Conservation (phyloP, 2,329 filamentous ascomycete species). For the Gaeumannomyces sp. region DNA sequence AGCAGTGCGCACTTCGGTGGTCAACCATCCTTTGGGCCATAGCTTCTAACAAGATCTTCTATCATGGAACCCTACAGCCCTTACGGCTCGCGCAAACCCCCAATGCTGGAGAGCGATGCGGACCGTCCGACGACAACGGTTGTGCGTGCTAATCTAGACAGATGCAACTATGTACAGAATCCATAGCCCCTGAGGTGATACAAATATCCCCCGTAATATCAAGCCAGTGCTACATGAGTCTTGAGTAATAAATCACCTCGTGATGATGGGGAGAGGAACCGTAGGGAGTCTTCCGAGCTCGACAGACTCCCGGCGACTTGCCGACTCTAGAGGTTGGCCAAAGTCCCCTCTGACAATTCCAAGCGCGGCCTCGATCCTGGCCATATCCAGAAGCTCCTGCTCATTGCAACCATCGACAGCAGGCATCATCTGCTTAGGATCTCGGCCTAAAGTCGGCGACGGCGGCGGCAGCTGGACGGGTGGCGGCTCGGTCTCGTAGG, state of each 20-base stretch:
- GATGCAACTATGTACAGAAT: background rate
- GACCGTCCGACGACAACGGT: background rate
- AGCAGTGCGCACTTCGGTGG: no score
- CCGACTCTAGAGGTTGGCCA: background rate
- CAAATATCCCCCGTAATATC: background rate
- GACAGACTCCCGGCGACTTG: conserved; percentile 1
- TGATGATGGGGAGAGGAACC: conserved; percentile 1
- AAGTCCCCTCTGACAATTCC: background rate
- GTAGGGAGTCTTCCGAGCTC: conserved; percentile 4
- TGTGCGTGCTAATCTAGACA: background rate
- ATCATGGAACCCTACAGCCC: background rate
- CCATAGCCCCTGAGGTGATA: background rate
- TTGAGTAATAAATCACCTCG: background rate
- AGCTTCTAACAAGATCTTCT: no score
- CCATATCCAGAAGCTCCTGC: background rate
- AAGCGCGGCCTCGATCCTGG: background rate
- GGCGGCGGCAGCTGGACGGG: conserved; percentile 13
- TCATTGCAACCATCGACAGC: background rate
- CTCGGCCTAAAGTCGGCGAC: background rate
- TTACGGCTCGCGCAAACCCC: background rate
- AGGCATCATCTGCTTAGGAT: conserved; percentile 8
- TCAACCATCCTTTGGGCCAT: no score
- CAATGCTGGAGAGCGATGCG: no score
- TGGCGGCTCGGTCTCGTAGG: conserved; percentile 17
- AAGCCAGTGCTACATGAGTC: background rate